These are phyloP conservation scores for Talaromyces rugulosus DNA, from an alignment of 2,329 filamentous ascomycete genomes.

Conservation along the genomic window DNA sequence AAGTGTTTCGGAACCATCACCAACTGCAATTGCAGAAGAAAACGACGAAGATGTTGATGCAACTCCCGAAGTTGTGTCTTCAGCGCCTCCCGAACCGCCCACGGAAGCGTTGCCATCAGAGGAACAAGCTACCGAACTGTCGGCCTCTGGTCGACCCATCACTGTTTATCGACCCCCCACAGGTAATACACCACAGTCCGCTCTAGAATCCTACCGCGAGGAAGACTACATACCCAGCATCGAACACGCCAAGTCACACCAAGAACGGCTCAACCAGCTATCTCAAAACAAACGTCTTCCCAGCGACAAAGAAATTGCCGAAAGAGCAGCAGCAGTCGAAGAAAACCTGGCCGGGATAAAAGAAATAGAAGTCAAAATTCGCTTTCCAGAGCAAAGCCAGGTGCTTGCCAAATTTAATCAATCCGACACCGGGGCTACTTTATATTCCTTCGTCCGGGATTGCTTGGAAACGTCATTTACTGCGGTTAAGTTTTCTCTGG, in stretches of 20 bases:
- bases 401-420: conserved; percentile 68
- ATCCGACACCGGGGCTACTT: conserved; percentile 62
- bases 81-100: neutral
- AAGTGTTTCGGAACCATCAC: neutral
- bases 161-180: conserved; percentile 75
- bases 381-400: conserved; percentile 81
- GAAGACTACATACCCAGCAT: conserved; percentile 76
- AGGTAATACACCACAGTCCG: conserved; percentile 70
- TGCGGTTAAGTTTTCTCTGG: conserved; percentile 66
- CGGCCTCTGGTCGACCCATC: conserved; percentile 48
- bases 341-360: conserved; percentile 63
- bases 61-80: neutral
- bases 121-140: conserved; percentile 18
- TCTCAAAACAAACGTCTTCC: conserved; percentile 72
- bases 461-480: conserved; percentile 60
- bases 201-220: conserved; percentile 63
- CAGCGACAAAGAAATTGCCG: conserved; percentile 76
- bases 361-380: conserved; percentile 70
- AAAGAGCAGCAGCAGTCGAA: conserved; percentile 61
- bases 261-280: conserved; percentile 72
- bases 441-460: conserved; percentile 70
- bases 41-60: neutral
- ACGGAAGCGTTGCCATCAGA: conserved; percentile 1
- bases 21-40: neutral
- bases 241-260: conserved; percentile 75